Conservation (phyloP, 257 asterid genomes). For the Rehmannia glutinosa region DNA sequence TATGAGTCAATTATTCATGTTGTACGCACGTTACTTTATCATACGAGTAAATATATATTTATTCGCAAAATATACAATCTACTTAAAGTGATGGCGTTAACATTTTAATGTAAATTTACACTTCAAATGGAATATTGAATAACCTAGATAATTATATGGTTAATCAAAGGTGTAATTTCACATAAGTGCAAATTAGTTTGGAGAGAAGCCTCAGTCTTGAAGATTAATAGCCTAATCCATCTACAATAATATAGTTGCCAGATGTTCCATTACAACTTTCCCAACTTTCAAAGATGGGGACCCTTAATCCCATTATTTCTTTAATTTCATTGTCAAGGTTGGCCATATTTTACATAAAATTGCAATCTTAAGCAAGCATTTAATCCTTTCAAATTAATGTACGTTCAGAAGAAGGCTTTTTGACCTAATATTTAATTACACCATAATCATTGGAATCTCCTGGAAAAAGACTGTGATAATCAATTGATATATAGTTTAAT, state of each 20-base stretch:
- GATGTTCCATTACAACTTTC: constrained; percentile 11
- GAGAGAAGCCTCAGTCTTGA: constrained; percentile 5
- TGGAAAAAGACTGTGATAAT: not conserved
- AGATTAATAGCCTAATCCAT: constrained; percentile 14
- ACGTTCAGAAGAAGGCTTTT: not conserved
- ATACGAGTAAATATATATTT: too few species aligned
- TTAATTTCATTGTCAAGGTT: not conserved
- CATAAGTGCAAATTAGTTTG: not conserved
- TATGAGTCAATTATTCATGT: too few species aligned
- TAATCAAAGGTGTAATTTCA: not conserved
- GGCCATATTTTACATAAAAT: not conserved
- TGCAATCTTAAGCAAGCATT: not conserved
- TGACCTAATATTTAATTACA: not conserved
- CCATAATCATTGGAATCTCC: not conserved
- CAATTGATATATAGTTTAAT: not conserved
- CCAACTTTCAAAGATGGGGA: constrained; percentile 4
- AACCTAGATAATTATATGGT: not conserved
- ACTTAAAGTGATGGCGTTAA: too few species aligned
- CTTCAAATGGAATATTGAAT: not conserved
- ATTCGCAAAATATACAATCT: too few species aligned
- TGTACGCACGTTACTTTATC: too few species aligned
- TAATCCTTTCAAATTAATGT: not conserved
- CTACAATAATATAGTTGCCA: not conserved
- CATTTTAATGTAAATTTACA: not conserved
- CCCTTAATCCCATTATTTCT: not conserved